Conservation (phyloP, 139 green algal species). For the Picochlorum sp. region DNA sequence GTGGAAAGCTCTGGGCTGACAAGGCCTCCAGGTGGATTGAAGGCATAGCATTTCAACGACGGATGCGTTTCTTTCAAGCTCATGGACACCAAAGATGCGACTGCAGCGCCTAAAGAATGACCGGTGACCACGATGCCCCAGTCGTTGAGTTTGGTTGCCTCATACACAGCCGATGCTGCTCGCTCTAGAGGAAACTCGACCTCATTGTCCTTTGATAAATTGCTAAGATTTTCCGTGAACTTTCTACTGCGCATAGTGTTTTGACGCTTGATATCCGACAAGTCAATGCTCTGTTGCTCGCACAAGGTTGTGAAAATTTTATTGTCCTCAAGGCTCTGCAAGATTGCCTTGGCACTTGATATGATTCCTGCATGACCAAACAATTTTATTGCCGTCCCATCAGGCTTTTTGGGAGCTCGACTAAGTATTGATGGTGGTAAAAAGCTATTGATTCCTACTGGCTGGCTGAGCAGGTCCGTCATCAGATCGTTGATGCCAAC, state of each 20-base stretch:
- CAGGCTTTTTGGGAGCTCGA: slow-evolving; percentile 1
- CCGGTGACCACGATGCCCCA: slow-evolving; percentile 40
- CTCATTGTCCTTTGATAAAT: not conserved
- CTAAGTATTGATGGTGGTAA: not conserved
- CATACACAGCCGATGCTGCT: slow-evolving; percentile 12
- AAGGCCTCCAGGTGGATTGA: slow-evolving; percentile 31
- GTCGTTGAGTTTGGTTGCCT: slow-evolving; percentile 13
- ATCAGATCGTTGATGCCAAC: slow-evolving; percentile 21
- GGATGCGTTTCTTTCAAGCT: slow-evolving; percentile 33
- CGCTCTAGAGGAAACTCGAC: not conserved
- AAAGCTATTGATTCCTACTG: slow-evolving; percentile 10
- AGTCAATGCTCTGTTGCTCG: not conserved
- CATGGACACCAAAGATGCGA: slow-evolving; percentile 35
- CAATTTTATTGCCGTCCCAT: slow-evolving; percentile 6
- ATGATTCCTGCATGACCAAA: slow-evolving; percentile 37
- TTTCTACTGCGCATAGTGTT: not conserved
- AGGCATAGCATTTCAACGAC: slow-evolving; percentile 37
- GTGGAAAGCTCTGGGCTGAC: slow-evolving; percentile 26
- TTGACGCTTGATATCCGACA: not conserved
- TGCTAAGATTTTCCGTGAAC: not conserved
- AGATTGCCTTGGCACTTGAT: slow-evolving; percentile 28
- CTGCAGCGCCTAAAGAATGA: slow-evolving; percentile 41
- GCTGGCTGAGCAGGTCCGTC: slow-evolving; percentile 19
- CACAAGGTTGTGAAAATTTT: slow-evolving; percentile 23
- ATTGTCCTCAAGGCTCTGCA: slow-evolving; percentile 34